These are phyloP conservation scores for Gonium pectorale DNA, from an alignment of 139 green algal genomes.

Conservation along the genomic window DNA sequence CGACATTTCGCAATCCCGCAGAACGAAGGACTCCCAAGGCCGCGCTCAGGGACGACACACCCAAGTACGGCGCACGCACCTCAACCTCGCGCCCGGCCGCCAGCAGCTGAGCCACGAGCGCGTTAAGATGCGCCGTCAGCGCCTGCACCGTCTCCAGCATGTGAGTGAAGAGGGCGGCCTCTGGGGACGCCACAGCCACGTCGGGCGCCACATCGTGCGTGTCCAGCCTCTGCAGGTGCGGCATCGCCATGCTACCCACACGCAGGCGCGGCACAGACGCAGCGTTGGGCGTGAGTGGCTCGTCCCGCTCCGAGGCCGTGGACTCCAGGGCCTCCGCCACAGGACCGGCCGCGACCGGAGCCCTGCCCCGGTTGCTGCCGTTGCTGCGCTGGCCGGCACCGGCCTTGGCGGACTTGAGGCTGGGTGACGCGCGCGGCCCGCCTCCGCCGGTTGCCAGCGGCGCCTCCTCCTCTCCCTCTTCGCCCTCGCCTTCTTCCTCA, in stretches of 20 bases:
- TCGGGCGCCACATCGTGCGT: not conserved
- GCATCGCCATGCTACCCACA: too few species aligned
- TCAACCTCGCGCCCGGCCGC: slow-evolving; percentile 5
- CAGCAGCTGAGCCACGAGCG: slow-evolving; percentile 20
- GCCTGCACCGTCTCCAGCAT: not conserved
- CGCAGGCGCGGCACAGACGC: not conserved
- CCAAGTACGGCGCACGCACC: not conserved
- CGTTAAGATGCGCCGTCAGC: slow-evolving; percentile 20
- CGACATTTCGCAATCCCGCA: not conserved
- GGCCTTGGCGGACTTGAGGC: not conserved
- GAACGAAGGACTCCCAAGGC: not conserved
- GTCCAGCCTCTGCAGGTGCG: not conserved
- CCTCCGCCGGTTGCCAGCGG: not conserved
- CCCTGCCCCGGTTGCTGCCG: not conserved
- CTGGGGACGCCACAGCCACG: not conserved
- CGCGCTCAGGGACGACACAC: not conserved
- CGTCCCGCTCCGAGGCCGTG: not conserved
- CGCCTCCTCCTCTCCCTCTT: slow-evolving; percentile 5
- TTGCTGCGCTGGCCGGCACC: not conserved
- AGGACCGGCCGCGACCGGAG: not conserved
- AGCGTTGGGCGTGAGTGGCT: not conserved
- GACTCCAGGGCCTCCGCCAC: not conserved
- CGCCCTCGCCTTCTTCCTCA: not conserved
- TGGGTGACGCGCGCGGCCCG: not conserved
- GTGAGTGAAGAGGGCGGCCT: not conserved